Base-by-base conservation (phyloP, 495 filamentous ascomycete genomes). In the Emericellopsis terricola region DNA sequence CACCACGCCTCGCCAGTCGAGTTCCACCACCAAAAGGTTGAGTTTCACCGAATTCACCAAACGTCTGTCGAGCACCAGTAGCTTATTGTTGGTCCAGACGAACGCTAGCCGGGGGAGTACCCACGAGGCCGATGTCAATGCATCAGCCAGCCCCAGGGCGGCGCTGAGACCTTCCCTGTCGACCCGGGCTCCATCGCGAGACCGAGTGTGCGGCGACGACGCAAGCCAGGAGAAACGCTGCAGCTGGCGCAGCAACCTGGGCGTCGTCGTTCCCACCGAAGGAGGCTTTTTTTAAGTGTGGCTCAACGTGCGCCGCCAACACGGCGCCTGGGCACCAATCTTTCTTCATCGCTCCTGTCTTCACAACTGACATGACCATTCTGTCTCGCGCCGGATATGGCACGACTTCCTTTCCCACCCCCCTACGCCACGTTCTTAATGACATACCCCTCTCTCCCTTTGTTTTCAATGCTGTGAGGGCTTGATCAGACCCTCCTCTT, bases 21-120 rank as follows among this genome's bases (percentile, higher is more conserved):
- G 52, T 10, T 65, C 49, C 1, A 56, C 55, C 30, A 43, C 47
- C 19, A 71, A 66, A 43, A 46, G 62, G 26, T 52, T 69, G 2
- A 62, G 57, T 41, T 69, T 69, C 38, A 57, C 52, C 39, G 67
- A 71, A 19, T 69, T 69, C 38, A 59, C 67, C 14, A 64, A 64
- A 35, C 48, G 65, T 19, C 43, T 71, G 27, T 64, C 61, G 38
- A 62, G 56, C 28, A 68, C 67, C 6, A 64, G 58, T 38, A 65
- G 56, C 39, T 31, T 71, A 29, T 50, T 71, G 5, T 51, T 69
- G 3, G 59, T 68, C 5, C 67, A 70, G 42, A 62, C 63, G 31
- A 70, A 68, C 39, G 43, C 42, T 8, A 58, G 58, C 40, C 44
- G 48, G 18, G 51, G 37, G 15, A 68, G 64, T 39, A 63, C 59